phyloP scores from a whole-genome alignment of 768 basidiomycete species.

The Tremella yokohamensis region DNA sequence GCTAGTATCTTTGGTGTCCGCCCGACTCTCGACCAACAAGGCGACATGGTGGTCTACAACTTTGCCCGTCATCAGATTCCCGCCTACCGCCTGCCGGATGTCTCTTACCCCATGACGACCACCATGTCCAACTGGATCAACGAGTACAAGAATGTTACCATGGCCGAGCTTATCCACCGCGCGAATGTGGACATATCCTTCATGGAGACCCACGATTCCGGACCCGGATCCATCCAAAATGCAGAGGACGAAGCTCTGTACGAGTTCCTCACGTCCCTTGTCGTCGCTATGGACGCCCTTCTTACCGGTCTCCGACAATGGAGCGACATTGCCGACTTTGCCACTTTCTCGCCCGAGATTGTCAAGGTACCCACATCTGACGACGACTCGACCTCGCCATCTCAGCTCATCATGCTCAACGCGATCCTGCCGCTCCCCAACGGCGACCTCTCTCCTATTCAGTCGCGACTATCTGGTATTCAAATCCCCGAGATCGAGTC shows the following conservation, averaged over 20 bases:
- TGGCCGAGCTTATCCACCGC: constrained; percentile 39
- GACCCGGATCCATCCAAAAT: constrained; percentile 22
- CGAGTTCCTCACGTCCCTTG: constrained; percentile 49
- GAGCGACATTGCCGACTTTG: constrained; percentile 43
- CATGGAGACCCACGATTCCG: constrained; percentile 27
- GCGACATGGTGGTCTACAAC: constrained; percentile 51
- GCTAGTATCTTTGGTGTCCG: constrained; percentile 50
- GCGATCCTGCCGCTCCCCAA: constrained; percentile 45
- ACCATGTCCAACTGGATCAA: constrained; percentile 42
- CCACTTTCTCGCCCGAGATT: constrained; percentile 47
- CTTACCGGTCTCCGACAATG: constrained; percentile 41
- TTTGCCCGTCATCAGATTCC: constrained; percentile 52
- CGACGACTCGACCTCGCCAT: constrained; percentile 44
- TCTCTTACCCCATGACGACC: constrained; percentile 36
- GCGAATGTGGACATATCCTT: constrained; percentile 38
- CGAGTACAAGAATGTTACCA: constrained; percentile 36
- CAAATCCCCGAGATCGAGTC: constrained; percentile 27
- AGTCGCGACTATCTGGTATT: constrained; percentile 38
- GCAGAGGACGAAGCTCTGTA: constrained; percentile 39
- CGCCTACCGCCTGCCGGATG: constrained; percentile 51
- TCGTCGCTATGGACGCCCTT: constrained; percentile 50
- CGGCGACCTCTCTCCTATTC: constrained; percentile 30
- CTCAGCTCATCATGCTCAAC: constrained; percentile 49
- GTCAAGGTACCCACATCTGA: constrained; percentile 46
- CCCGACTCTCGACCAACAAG: constrained; percentile 26